Conservation (phyloP, 768 basidiomycete species). For the Fibroporia radiculosa region DNA sequence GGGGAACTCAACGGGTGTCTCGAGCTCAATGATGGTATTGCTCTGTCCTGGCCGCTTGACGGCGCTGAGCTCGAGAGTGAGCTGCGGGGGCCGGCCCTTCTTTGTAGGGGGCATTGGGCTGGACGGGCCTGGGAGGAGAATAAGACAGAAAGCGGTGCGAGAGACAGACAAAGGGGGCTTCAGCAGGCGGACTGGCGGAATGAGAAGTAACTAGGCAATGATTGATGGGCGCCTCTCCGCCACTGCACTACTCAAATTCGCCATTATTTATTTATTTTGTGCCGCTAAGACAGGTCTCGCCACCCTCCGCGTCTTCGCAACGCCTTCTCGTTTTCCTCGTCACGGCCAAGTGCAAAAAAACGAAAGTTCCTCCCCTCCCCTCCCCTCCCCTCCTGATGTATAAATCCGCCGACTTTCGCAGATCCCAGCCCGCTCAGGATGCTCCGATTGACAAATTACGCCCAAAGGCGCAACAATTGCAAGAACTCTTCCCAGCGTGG, state of each 20-base stretch:
- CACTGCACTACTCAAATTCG: not conserved
- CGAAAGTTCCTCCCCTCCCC: slow-evolving; percentile 14
- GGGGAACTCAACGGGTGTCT: slow-evolving; percentile 26
- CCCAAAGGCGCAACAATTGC: slow-evolving; percentile 49
- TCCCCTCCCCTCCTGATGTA: slow-evolving; percentile 19
- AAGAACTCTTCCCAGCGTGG: slow-evolving; percentile 66
- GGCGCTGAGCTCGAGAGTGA: slow-evolving; percentile 30
- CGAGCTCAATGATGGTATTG: slow-evolving; percentile 25
- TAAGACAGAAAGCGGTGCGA: slow-evolving; percentile 1
- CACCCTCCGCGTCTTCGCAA: slow-evolving; percentile 3
- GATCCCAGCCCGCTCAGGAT: slow-evolving; percentile 18
- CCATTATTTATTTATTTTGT: slow-evolving; percentile 1
- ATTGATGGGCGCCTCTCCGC: not conserved
- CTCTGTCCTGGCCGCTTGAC: slow-evolving; percentile 16
- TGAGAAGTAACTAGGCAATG: not conserved
- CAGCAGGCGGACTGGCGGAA: not conserved
- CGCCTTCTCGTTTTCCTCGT: slow-evolving; percentile 12
- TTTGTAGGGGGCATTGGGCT: slow-evolving; percentile 21
- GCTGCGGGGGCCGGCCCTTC: slow-evolving; percentile 44
- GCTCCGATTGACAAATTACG: slow-evolving; percentile 35
- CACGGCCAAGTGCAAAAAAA: slow-evolving; percentile 15
- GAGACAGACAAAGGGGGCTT: too few species aligned
- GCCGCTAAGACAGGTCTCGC: not conserved
- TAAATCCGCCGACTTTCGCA: slow-evolving; percentile 25
- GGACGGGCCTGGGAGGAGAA: not conserved